Evolutionary conservation across 2,329 filamentous ascomycete species (phyloP).

Genomic region (Arthroderma uncinatum): DNA sequence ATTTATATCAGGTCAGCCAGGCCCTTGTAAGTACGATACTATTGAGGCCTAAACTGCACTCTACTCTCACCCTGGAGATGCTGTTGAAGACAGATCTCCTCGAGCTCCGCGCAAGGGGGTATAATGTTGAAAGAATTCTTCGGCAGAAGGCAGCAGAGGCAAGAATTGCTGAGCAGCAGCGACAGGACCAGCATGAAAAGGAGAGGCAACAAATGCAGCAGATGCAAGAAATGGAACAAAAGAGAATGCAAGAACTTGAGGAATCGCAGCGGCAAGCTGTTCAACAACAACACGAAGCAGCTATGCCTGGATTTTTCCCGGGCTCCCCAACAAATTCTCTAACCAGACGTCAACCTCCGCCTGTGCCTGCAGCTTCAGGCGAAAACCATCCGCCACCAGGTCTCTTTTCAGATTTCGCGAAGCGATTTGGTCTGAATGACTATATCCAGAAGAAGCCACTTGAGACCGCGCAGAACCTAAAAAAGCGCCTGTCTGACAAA

Average conservation of each 20-base stretch:
- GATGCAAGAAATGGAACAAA: slow-evolving; percentile 31
- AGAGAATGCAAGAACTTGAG: slow-evolving; percentile 35
- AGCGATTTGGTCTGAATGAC: slow-evolving; percentile 56
- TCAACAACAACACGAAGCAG: slow-evolving; percentile 19
- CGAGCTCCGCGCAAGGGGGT: slow-evolving; percentile 73
- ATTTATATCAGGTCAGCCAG: slow-evolving; percentile 87
- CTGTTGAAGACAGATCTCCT: slow-evolving; percentile 76
- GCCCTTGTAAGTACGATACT: slow-evolving; percentile 73
- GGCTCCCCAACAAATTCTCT: slow-evolving; percentile 47
- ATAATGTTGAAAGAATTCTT: slow-evolving; percentile 92
- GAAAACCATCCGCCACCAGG: slow-evolving; percentile 24
- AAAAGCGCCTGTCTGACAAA: background rate
- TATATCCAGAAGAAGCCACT: slow-evolving; percentile 19
- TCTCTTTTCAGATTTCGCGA: slow-evolving; percentile 57
- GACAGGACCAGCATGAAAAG: slow-evolving; percentile 55
- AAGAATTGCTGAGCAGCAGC: slow-evolving; percentile 71
- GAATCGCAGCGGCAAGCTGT: slow-evolving; percentile 23
- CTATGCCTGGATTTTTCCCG: slow-evolving; percentile 66
- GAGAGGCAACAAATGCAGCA: slow-evolving; percentile 60
- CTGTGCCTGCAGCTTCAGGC: background rate
- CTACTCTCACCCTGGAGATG: slow-evolving; percentile 81
- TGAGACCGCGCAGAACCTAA: slow-evolving; percentile 11
- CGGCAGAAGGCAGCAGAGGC: slow-evolving; percentile 79
- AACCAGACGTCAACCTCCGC: background rate
- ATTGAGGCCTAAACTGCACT: slow-evolving; percentile 72